Base-by-base conservation (phyloP, 345 rosid species). In the Melaleuca quinquenervia region DNA sequence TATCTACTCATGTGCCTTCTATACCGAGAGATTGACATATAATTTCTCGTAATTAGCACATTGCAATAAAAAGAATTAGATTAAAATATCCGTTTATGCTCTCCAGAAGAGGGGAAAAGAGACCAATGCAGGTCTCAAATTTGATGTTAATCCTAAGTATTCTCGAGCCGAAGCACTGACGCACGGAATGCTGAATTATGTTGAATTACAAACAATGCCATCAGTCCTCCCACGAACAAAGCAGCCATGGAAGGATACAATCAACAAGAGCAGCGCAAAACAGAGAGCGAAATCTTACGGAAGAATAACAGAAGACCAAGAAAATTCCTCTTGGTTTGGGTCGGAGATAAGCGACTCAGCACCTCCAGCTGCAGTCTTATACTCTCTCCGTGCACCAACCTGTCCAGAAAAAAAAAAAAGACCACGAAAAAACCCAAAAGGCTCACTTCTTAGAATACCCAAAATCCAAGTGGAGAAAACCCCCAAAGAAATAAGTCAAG, bases 241-340 rank as follows among this genome's bases (percentile, higher is more conserved):
- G 58, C 27, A 76, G 7, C 29, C 20, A 14, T 49, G 8, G 85
- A 83, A 49, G 44, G 48, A 70, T 2, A 70, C 32, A 70, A 41
- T 41, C 41, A 70, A 70, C 80, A 21, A 18, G 48, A 85, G 6
- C 60, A 44, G 58, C 52, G 29, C 52, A 91, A 44, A 24, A 55
- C 55, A 75, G 32, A 16, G 51, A 84, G 85, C 70, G 85, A 90
- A 41, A 86, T 90, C 97, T 75, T 90, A 97, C 99, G 99, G 99
- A 11, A 95, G 88, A 85, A 96, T 88, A 74, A 97, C 97, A 82
- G 98, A 97, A 84, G 95, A 64, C 99, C 98, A 97, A 78, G 96
- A 88, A 93, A 97, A 97, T 6, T 87, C 86, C 87, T 97, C 98
- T 84, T 92, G 91, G 86, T 84, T 53, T 10, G 87, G 87, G 76